A percentile compares a stretch with the other conserved stretches of the same genome.
phyloP scores from a whole-genome alignment of 768 basidiomycete species.

The Pleurotus tuber-regium region DNA sequence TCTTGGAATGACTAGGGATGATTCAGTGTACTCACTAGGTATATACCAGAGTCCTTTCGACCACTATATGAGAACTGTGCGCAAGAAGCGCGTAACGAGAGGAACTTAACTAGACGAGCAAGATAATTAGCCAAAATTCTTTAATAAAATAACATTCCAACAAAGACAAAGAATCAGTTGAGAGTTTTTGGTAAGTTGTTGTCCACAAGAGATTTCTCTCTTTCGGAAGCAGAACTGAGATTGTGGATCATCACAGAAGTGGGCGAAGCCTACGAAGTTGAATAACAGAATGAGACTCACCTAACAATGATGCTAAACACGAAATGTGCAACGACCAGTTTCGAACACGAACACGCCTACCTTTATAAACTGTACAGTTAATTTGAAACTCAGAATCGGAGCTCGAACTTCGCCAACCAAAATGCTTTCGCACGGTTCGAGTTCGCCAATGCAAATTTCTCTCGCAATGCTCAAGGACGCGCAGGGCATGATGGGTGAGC shows the following conservation, averaged over 20 bases:
- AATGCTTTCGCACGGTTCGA: neutral
- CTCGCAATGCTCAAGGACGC: neutral
- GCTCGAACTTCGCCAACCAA: constrained; percentile 4
- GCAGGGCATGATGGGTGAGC: neutral
- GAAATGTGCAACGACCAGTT: constrained; percentile 9
- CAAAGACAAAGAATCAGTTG: too few species aligned
- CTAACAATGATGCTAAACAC: neutral
- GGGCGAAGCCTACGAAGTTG: constrained; percentile 8
- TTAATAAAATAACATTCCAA: too few species aligned
- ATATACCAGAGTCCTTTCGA: too few species aligned
- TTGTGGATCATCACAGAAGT: constrained; percentile 43
- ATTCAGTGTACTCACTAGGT: constrained; percentile 20
- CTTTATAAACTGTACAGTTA: constrained; percentile 40
- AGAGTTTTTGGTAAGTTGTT: constrained; percentile 57
- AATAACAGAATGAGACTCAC: constrained; percentile 20
- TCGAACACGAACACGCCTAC: constrained; percentile 7
- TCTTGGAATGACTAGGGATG: constrained; percentile 30
- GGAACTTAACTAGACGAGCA: too few species aligned
- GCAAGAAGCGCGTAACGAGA: too few species aligned
- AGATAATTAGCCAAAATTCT: too few species aligned
- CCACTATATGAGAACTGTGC: too few species aligned
- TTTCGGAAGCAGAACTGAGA: constrained; percentile 87
- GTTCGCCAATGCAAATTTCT: neutral
- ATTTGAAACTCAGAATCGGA: constrained; percentile 33
- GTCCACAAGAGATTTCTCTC: constrained; percentile 79